Conservation (phyloP, 2,329 filamentous ascomycete species). For the Didymella pinodella region DNA sequence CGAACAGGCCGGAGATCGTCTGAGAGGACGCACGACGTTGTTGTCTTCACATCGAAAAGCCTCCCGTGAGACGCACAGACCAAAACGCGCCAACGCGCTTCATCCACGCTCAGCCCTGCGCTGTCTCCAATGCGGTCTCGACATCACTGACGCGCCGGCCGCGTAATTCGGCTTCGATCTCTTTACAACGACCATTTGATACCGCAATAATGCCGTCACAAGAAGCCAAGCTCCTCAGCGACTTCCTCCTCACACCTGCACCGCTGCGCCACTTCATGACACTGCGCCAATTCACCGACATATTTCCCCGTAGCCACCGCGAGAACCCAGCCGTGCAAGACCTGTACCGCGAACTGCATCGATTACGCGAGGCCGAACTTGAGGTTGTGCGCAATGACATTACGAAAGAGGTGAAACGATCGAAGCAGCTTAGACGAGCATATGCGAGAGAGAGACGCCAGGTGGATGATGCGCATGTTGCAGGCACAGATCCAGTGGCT, state of each 20-base stretch:
- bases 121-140: conserved; percentile 12
- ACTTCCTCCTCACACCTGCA: conserved; percentile 80
- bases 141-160: conserved; percentile 28
- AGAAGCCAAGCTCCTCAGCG: conserved; percentile 76
- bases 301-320: conserved; percentile 75
- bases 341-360: conserved; percentile 81
- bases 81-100: conserved; percentile 34
- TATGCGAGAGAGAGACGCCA: conserved; percentile 63
- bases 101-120: conserved; percentile 21
- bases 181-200: conserved; percentile 2
- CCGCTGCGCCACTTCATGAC: conserved; percentile 76
- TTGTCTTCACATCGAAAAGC: conserved; percentile 10
- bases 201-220: conserved; percentile 69
- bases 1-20: conserved; percentile 15
- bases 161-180: not conserved
- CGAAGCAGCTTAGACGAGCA: conserved; percentile 65
- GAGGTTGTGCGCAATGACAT: conserved; percentile 73
- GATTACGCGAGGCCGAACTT: conserved; percentile 72
- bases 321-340: conserved; percentile 71
- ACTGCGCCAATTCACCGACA: conserved; percentile 75
- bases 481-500: conserved; percentile 64
- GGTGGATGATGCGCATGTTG: conserved; percentile 63
- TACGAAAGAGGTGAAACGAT: conserved; percentile 68
- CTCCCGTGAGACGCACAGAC: conserved; percentile 31
- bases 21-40: conserved; percentile 4